phyloP scores from a whole-genome alignment of 2,329 filamentous ascomycete genomes.

The Talaromyces albobiverticillius region DNA sequence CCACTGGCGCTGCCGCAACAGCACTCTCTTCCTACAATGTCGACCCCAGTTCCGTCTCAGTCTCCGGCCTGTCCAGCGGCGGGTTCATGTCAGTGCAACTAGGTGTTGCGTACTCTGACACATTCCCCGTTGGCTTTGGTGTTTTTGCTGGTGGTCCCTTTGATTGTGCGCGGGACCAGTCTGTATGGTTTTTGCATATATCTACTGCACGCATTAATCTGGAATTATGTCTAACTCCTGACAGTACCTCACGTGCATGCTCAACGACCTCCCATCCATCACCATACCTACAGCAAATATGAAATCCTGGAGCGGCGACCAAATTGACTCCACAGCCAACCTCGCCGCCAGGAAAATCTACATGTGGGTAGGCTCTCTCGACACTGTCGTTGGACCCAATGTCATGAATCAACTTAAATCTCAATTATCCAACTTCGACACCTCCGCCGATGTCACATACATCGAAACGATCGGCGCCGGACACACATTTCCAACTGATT shows the following conservation, averaged over 20 bases:
- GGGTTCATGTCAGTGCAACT: slow-evolving; percentile 19
- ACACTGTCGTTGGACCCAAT: slow-evolving; percentile 17
- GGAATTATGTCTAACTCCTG: not conserved
- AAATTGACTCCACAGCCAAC: slow-evolving; percentile 15
- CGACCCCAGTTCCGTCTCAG: slow-evolving; percentile 14
- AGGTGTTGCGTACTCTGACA: slow-evolving; percentile 18
- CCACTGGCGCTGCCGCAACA: not conserved
- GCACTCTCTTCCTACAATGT: slow-evolving; percentile 16
- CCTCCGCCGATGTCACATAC: slow-evolving; percentile 10
- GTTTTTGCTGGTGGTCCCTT: slow-evolving; percentile 20
- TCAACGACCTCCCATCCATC: slow-evolving; percentile 18
- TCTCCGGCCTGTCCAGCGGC: slow-evolving; percentile 20
- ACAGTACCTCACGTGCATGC: slow-evolving; percentile 19
- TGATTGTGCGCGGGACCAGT: slow-evolving; percentile 18
- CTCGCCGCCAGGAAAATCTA: slow-evolving; percentile 16
- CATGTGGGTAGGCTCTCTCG: slow-evolving; percentile 15
- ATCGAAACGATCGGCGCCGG: slow-evolving; percentile 14
- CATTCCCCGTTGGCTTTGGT: slow-evolving; percentile 18
- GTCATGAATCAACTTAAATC: slow-evolving; percentile 18
- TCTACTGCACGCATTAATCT: not conserved
- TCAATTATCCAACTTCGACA: slow-evolving; percentile 14
- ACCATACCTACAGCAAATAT: slow-evolving; percentile 18
- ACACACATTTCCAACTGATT: slow-evolving; percentile 20
- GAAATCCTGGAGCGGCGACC: slow-evolving; percentile 17
- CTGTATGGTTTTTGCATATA: not conserved